Percentiles rank a stretch among this genome's conserved stretches.
These are phyloP conservation scores for Aspergillus versicolor DNA, from an alignment of 2,329 filamentous ascomycete genomes.

Conservation along the genomic window DNA sequence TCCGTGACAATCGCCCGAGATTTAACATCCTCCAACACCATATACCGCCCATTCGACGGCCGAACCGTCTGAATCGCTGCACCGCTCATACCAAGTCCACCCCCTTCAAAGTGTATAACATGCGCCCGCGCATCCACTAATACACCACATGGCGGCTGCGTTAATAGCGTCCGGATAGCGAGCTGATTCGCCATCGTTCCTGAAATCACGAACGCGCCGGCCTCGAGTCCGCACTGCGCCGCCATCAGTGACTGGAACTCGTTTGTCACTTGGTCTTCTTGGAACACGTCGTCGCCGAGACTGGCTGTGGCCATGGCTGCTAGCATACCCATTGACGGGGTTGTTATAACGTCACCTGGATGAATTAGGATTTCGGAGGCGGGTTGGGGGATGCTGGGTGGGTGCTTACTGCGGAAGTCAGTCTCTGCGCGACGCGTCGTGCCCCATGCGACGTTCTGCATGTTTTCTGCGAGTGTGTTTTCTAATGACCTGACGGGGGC, in stretches of 20 bases:
- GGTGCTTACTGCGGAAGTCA: constrained; percentile 1
- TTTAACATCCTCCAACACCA: constrained; percentile 14
- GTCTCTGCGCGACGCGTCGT: not conserved
- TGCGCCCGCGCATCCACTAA: constrained; percentile 17
- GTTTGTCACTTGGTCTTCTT: constrained; percentile 19
- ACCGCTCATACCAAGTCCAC: constrained; percentile 14
- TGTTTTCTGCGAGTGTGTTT: not conserved
- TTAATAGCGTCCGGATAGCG: constrained; percentile 14
- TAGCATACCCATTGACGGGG: constrained; percentile 20
- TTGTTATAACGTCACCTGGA: constrained; percentile 6
- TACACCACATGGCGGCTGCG: constrained; percentile 17
- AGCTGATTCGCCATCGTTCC: constrained; percentile 27
- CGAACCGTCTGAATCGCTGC: constrained; percentile 8
- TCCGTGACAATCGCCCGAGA: constrained; percentile 40
- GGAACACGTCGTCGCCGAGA: constrained; percentile 21
- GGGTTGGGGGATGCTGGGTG: too few species aligned
- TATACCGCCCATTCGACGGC: constrained; percentile 11
- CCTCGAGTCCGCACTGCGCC: constrained; percentile 17
- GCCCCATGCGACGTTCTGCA: not conserved
- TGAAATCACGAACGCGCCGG: constrained; percentile 19
- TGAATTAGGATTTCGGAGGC: too few species aligned
- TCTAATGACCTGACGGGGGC: not conserved
- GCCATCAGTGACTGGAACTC: constrained; percentile 18
- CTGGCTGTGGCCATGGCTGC: constrained; percentile 16
- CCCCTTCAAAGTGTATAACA: constrained; percentile 19